Conservation (phyloP, 2,329 filamentous ascomycete genomes). For the Elsinoe fawcettii region DNA sequence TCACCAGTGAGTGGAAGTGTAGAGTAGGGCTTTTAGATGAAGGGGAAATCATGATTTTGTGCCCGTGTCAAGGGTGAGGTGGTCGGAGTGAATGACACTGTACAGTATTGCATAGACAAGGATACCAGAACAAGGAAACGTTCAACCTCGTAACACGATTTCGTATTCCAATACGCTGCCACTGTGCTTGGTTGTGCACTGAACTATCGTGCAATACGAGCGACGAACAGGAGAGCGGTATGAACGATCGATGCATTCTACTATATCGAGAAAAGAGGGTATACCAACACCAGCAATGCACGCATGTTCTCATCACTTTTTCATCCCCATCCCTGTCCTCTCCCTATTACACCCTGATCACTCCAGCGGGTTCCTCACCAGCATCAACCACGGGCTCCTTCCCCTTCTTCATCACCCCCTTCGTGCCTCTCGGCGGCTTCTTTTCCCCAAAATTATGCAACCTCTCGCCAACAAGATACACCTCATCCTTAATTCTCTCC, state of each 20-base stretch:
- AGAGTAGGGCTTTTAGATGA: too few species aligned
- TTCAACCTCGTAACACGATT: neutral
- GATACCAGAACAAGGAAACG: neutral
- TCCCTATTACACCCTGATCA: neutral
- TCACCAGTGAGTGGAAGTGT: too few species aligned
- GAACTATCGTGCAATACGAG: too few species aligned
- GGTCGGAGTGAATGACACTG: neutral
- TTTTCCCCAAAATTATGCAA: slow-evolving; percentile 84
- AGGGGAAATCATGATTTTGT: too few species aligned
- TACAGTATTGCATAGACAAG: slow-evolving; percentile 17
- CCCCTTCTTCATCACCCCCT: slow-evolving; percentile 26
- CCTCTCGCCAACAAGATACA: slow-evolving; percentile 89
- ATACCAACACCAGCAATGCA: slow-evolving; percentile 6
- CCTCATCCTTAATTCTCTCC: slow-evolving; percentile 78
- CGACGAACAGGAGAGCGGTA: neutral
- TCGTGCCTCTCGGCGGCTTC: slow-evolving; percentile 28
- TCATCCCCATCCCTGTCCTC: neutral
- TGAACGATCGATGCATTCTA: neutral
- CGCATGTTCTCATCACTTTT: neutral
- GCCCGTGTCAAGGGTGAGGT: too few species aligned
- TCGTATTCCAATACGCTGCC: neutral
- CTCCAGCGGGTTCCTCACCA: neutral
- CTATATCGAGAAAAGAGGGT: slow-evolving; percentile 10
- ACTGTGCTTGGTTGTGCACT: neutral
- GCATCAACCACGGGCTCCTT: slow-evolving; percentile 2